phyloP scores from a whole-genome alignment of 2,329 filamentous ascomycete genomes.

The Podosphaera fusca region DNA sequence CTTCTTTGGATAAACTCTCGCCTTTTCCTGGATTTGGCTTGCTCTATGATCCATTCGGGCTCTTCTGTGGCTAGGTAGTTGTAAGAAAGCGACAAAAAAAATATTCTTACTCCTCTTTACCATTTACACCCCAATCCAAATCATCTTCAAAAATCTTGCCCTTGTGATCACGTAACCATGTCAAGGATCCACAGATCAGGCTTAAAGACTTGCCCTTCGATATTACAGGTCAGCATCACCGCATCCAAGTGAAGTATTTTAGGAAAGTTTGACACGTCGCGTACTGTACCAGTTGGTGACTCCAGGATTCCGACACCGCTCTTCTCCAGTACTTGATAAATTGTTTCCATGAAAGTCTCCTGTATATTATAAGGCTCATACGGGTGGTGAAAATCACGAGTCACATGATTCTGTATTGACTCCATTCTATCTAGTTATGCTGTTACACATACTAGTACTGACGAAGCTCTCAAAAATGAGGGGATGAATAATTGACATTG shows the following conservation, averaged over 20 bases:
- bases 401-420: neutral
- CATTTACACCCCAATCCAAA: conserved; percentile 9
- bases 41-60: conserved; percentile 46
- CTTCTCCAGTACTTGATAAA: conserved; percentile 43
- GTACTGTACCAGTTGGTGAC: conserved; percentile 39
- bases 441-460: too few species aligned
- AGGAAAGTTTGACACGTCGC: neutral
- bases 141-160: conserved; percentile 17
- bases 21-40: conserved; percentile 31
- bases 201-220: conserved; percentile 44
- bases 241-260: neutral
- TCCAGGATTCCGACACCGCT: conserved; percentile 50
- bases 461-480: too few species aligned
- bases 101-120: conserved; percentile 3
- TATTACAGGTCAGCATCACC: neutral
- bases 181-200: conserved; percentile 47
- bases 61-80: conserved; percentile 26
- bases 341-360: conserved; percentile 42
- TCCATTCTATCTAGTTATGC: neutral
- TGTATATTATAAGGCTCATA: conserved; percentile 51
- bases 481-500: too few species aligned
- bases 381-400: conserved; percentile 39
- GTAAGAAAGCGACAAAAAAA: neutral
- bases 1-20: conserved; percentile 30
- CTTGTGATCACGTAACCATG: conserved; percentile 49